Conservation (phyloP, 164 flowering plant genomes). For the Taxillus chinensis region DNA sequence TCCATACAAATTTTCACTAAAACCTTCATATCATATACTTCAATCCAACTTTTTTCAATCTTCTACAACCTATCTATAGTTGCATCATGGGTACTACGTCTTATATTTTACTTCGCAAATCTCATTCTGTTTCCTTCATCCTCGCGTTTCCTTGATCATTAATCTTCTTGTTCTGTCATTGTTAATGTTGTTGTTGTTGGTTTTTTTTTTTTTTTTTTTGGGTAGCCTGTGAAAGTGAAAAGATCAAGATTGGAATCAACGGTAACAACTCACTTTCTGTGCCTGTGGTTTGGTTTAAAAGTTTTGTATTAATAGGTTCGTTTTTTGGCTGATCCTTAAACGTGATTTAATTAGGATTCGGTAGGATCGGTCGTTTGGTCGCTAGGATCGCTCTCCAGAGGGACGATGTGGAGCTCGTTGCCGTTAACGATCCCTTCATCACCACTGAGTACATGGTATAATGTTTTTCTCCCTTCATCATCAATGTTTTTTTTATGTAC, state of each 20-base stretch:
- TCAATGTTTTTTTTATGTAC: too few species aligned
- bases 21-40: too few species aligned
- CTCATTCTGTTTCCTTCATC: too few species aligned
- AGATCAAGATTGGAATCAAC: conserved; percentile 6
- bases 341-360: neutral
- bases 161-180: too few species aligned
- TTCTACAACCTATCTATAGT: too few species aligned
- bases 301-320: neutral
- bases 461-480: neutral
- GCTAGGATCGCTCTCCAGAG: conserved; percentile 3
- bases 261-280: neutral
- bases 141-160: too few species aligned
- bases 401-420: conserved; percentile 6
- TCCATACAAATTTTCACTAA: too few species aligned
- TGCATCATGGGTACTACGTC: too few species aligned
- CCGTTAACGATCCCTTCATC: conserved; percentile 6
- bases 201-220: too few species aligned
- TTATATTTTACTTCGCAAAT: too few species aligned
- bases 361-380: conserved; percentile 3
- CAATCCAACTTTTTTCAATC: too few species aligned
- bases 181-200: too few species aligned
- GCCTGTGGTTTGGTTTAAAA: neutral
- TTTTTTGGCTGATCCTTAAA: neutral
- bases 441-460: conserved; percentile 3
- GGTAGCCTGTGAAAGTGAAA: neutral